Evolutionary conservation across 768 basidiomycete genomes (phyloP).

Genomic region (Boletus rufocinnamomeus): DNA sequence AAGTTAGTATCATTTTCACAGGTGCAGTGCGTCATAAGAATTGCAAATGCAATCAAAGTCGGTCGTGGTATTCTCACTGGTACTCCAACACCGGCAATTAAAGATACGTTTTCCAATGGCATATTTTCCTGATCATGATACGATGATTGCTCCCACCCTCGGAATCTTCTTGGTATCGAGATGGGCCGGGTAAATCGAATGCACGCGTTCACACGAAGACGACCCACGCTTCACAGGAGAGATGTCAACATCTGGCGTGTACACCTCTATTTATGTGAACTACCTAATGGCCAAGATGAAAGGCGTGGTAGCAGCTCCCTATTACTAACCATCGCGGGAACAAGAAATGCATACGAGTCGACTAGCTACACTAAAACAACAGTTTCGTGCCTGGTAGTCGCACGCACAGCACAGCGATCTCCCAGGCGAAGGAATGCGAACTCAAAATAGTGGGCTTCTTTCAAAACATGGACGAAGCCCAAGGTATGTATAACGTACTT

Average conservation of each 20-base stretch:
- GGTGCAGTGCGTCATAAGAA: too few species aligned
- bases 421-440: background rate
- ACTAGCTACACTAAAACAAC: background rate
- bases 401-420: background rate
- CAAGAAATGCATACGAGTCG: background rate
- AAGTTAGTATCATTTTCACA: too few species aligned
- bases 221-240: background rate
- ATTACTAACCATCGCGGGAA: background rate
- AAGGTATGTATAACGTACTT: conserved; percentile 16
- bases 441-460: background rate
- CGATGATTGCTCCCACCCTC: background rate
- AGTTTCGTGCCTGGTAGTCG: background rate
- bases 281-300: background rate
- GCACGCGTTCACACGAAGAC: background rate
- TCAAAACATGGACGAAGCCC: background rate
- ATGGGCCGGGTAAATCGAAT: background rate
- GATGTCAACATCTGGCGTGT: background rate
- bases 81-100: too few species aligned
- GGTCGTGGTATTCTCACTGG: too few species aligned
- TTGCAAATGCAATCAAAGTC: too few species aligned
- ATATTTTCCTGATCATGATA: too few species aligned
- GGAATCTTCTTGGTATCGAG: background rate
- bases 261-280: background rate
- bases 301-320: too few species aligned
- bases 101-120: background rate